phyloP scores from a whole-genome alignment of 306 rosid genomes.

The Mimosa bimucronata region DNA sequence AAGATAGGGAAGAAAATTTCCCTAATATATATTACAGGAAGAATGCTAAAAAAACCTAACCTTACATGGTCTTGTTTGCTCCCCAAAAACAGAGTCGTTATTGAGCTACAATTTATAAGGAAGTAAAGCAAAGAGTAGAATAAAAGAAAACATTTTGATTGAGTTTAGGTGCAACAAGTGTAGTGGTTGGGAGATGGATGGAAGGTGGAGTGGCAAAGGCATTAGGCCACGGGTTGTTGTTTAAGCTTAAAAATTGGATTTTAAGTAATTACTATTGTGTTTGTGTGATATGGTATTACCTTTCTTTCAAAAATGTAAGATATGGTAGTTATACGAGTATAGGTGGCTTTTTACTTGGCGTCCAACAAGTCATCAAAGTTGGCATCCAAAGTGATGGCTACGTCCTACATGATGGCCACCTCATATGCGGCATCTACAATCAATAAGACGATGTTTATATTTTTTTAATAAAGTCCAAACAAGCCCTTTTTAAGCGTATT shows the following conservation, averaged over 20 bases:
- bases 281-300: neutral
- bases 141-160: neutral
- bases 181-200: neutral
- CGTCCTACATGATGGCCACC: no score
- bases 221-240: neutral
- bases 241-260: neutral
- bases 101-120: conserved; percentile 56
- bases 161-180: neutral
- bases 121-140: neutral
- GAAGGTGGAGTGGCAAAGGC: neutral
- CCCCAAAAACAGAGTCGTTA: conserved; percentile 48
- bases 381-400: no score
- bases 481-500: no score
- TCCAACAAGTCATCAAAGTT: no score
- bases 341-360: no score
- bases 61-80: conserved; percentile 33
- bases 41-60: neutral
- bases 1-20: no score
- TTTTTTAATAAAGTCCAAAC: no score
- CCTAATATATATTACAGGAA: no score
- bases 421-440: no score
- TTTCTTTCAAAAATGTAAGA: neutral
- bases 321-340: neutral
- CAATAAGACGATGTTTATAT: no score
- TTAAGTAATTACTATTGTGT: neutral